Base-by-base conservation (phyloP, 2,329 filamentous ascomycete species). In the Rhinocladiella mackenziei region DNA sequence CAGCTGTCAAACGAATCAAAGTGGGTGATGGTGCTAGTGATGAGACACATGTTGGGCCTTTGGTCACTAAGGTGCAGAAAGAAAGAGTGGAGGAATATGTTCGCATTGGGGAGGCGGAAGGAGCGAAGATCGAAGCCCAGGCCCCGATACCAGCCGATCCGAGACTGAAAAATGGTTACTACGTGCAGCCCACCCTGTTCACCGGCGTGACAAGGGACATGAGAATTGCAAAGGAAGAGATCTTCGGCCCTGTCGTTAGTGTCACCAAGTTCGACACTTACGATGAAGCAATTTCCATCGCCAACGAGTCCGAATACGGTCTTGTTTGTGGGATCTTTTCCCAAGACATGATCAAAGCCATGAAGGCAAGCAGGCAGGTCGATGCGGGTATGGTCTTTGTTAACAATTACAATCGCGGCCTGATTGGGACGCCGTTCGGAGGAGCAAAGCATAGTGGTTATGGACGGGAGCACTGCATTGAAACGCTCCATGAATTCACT, bases 391-490 rank as follows among this genome's bases (percentile, higher is more conserved):
- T 65, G 10, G 74, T 83, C 1, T 82, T 76, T 73, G 73, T 83
- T 50, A 83, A 83, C 43, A 57, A 58, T 17, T 75, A 70, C 25
- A 48, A 30, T 28, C 43, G 37, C 7, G 14, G 43, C 29, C 26
- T 41, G 11, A 14, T 39, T 4, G 43, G 36, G 2, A 49, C 45
- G 15, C 77, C 77, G 18, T 89, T 89, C 56, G 83, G 84, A 43
- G 87, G 87, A 0, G 86, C 77, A 72, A 89, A 89, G 68, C 77
- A 88, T 68, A 78, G 72, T 17, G 86, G 87, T 50, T 85, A 89
- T 48, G 86, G 86, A 31, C 80, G 84, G 42, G 87, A 92, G 64
- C 76, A 77, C 50, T 67, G 72, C 1, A 54, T 63, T 3, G 39
- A 48, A 19, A 79, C 77, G 0, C 62, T 83, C 39, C 67, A 74